Conservation (phyloP, 495 filamentous ascomycete genomes). For the Podospora didyma region DNA sequence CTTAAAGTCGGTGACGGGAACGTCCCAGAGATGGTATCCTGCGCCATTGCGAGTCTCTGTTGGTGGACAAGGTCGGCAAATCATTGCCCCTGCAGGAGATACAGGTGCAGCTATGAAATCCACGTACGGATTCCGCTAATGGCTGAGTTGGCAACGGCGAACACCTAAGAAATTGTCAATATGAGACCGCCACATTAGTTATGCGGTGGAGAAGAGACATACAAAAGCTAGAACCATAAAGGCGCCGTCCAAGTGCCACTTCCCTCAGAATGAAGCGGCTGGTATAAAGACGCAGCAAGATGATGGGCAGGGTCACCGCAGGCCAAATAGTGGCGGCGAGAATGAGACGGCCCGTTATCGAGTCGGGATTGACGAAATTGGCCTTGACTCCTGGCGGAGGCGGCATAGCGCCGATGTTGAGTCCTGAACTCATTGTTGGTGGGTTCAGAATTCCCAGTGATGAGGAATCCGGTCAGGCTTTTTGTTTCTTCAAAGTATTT, state of each 20-base stretch:
- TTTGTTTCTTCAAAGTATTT: not conserved
- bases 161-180: not conserved
- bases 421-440: not conserved
- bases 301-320: slow-evolving; percentile 14
- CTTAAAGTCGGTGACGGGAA: not conserved
- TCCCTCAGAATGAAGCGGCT: slow-evolving; percentile 15
- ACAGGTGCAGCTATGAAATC: not conserved
- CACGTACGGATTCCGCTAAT: not conserved
- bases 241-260: slow-evolving; percentile 23
- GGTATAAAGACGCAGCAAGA: slow-evolving; percentile 20
- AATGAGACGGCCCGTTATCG: slow-evolving; percentile 14
- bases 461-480: not conserved
- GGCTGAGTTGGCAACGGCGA: slow-evolving; percentile 6
- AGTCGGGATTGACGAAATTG: slow-evolving; percentile 26
- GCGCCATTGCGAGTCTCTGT: slow-evolving; percentile 7
- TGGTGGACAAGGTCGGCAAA: no score
- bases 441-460: no score
- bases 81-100: not conserved
- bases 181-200: no score
- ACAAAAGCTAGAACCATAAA: slow-evolving; percentile 10
- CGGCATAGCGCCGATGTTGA: not conserved
- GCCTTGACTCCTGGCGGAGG: slow-evolving; percentile 20
- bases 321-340: slow-evolving; percentile 19
- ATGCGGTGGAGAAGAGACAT: not conserved
- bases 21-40: slow-evolving; percentile 9